These are phyloP conservation scores for Cladosporium sphaerospermum DNA, from an alignment of 2,329 filamentous ascomycete genomes.

Conservation along the genomic window DNA sequence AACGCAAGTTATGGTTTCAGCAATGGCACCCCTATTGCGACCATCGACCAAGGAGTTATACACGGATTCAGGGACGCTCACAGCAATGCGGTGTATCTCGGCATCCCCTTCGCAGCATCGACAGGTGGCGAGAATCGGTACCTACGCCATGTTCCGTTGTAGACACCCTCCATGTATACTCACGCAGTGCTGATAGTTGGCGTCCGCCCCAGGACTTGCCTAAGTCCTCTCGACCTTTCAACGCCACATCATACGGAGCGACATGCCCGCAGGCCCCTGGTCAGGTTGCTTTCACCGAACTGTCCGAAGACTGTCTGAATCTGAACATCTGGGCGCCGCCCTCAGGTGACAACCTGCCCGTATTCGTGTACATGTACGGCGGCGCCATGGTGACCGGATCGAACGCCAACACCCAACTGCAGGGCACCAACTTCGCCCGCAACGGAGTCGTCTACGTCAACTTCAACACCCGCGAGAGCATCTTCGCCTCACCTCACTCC, in stretches of 20 bases:
- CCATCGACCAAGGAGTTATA: slow-evolving; percentile 8
- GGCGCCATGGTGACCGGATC: slow-evolving; percentile 46
- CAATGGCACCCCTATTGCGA: background rate
- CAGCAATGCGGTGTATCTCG: slow-evolving; percentile 31
- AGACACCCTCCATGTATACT: background rate
- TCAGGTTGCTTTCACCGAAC: slow-evolving; percentile 15
- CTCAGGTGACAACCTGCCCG: slow-evolving; percentile 37
- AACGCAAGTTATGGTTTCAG: background rate
- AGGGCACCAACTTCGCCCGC: slow-evolving; percentile 39
- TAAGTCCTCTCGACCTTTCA: slow-evolving; percentile 17
- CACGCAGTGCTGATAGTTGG: slow-evolving; percentile 20
- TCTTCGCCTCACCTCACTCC: slow-evolving; percentile 2
- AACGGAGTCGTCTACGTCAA: slow-evolving; percentile 50
- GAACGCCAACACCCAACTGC: slow-evolving; percentile 15
- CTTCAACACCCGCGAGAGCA: slow-evolving; percentile 54
- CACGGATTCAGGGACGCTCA: slow-evolving; percentile 12
- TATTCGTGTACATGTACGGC: slow-evolving; percentile 58
- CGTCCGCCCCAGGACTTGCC: slow-evolving; percentile 26
- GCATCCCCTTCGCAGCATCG: slow-evolving; percentile 36
- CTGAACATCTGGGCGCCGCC: slow-evolving; percentile 51
- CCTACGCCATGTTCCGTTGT: too few relatives aligned
- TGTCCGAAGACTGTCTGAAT: slow-evolving; percentile 52
- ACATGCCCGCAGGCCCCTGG: slow-evolving; percentile 29
- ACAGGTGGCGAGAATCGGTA: slow-evolving; percentile 37
- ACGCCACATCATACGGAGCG: slow-evolving; percentile 27